Evolutionary conservation across 2,329 filamentous ascomycete genomes (phyloP), one percentile per base, ranked within the genome.

Genomic region (Aspergillus sp.): DNA sequence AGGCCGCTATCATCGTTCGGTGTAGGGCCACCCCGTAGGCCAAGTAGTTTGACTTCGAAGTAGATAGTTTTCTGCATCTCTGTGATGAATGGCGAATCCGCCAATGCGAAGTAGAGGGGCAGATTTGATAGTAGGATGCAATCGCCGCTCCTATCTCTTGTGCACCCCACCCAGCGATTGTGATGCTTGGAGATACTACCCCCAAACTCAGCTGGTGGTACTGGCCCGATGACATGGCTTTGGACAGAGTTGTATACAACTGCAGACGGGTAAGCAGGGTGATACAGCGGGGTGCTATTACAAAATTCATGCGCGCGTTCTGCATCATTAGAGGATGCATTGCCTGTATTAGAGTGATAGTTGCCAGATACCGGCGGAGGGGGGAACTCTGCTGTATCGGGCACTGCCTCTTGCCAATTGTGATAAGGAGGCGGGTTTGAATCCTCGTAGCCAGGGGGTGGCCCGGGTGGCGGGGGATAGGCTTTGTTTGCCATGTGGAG

Each of bases 381-480:
- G 3, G 84, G 84, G 9, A 87, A 77, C n/a, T 80, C 75, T 4
- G 83, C 70, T 15, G 78, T 86, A 64, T 87, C 85, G 5, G 84
- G 84, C 4, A 87, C 78, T 2, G 80, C 75, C 41, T 74, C 71
- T 52, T 83, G 80, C 85, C 85, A 88, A 70, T 85, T 83, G 68
- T 87, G 84, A 64, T 86, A 85, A 24, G 82, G 80, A 17, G 83
- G 83, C 13, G 83, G 51, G 17, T 43, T 39, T 15, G 41, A 34
- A 38, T 36, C 17, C 13, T 66, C 58, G 50, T 68, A 68, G 52
- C 63, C 63, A 3, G 68, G 66, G 9, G 68, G 62, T 18, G 53
- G 54, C 5, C 43, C 55, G 38, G 44, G 38, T 26, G 55, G 39
- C 5, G 53, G 45, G 18, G 36, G 20, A 44, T 49, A 55, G 3